Evolutionary conservation across 1,139 yeast genomes (phyloP), one percentile per base, ranked within the genome.

Genomic region (Suhomyces panamericanus): DNA sequence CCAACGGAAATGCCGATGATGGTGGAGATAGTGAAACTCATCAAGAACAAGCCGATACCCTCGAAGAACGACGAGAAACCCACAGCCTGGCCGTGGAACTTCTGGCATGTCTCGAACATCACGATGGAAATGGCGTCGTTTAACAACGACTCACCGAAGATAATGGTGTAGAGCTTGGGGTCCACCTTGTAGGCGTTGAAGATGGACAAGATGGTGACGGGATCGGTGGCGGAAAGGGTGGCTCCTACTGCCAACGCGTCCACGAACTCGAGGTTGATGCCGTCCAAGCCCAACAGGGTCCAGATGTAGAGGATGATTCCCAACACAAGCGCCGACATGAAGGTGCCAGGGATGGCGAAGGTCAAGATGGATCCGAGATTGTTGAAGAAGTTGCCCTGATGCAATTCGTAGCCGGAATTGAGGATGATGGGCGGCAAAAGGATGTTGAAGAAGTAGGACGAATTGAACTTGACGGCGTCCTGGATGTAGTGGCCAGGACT

Each of bases 61-160:
- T 89, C 95, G 63, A 95, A 89, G 42, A 93, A 69, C 14, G 93
- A 85, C 7, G 89, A 75, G 50, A 91, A 74, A 41, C 81, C 80
- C 10, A 93, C 87, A 0, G 69, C 67, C 56, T 88, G 86, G 34
- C 96, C 98, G 58, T 91, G 95, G 64, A 95, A 89, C 65, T 90
- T 89, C 66, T 91, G 98, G 59, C 98, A 91, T 0, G 99, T 95
- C 70, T 95, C 99, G 69, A 95, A 95, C 96, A 95, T 93, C 56
- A 95, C 99, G 63, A 95, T 95, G 51, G 98, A 91, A 51, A 95
- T 95, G 35, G 99, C 99, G 69, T 95, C 99, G 62, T 95, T 95
- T 47, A 95, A 72, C 52, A 95, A 73, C 5, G 96, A 87, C 66
- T 95, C 99, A 38, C 99, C 99, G 64, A 95, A 93, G 49, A 95